Conservation (phyloP, 2,329 filamentous ascomycete genomes). For the Arthrobotrys entomopaga region DNA sequence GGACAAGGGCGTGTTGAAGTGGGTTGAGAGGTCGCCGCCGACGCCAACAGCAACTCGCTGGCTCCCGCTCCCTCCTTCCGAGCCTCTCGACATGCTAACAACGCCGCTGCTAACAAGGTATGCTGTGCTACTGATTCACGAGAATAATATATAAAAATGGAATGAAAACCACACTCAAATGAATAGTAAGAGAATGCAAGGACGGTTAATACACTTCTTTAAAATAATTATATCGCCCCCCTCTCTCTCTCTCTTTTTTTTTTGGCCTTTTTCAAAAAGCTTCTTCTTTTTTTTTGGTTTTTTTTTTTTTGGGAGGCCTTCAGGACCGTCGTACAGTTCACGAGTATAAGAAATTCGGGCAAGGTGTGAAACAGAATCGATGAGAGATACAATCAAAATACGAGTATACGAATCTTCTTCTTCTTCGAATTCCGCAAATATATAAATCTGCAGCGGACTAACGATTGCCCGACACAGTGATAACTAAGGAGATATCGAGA, state of each 20-base stretch:
- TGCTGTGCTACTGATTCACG: background rate
- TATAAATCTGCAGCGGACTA: too few relatives aligned
- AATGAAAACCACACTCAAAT: too few relatives aligned
- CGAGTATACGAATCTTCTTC: constrained; percentile 1
- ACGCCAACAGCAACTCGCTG: constrained; percentile 23
- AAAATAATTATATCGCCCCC: background rate
- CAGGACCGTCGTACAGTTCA: too few relatives aligned
- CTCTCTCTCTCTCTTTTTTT: background rate
- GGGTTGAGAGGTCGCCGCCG: constrained; percentile 37
- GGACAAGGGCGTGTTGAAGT: constrained; percentile 52
- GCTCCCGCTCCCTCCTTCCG: constrained; percentile 16
- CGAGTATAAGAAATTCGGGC: too few relatives aligned
- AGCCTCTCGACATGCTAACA: constrained; percentile 38
- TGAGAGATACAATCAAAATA: background rate
- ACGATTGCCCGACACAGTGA: too few relatives aligned
- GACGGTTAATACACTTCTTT: background rate
- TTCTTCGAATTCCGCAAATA: background rate
- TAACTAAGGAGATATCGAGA: too few relatives aligned
- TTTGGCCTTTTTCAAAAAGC: background rate
- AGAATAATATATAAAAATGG: too few relatives aligned
- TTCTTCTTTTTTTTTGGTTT: too few relatives aligned
- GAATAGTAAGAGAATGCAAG: too few relatives aligned
- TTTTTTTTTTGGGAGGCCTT: too few relatives aligned
- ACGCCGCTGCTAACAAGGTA: background rate
- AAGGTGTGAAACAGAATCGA: background rate